phyloP scores from a whole-genome alignment of 495 filamentous ascomycete species.

The Parachaetomium inaequale region DNA sequence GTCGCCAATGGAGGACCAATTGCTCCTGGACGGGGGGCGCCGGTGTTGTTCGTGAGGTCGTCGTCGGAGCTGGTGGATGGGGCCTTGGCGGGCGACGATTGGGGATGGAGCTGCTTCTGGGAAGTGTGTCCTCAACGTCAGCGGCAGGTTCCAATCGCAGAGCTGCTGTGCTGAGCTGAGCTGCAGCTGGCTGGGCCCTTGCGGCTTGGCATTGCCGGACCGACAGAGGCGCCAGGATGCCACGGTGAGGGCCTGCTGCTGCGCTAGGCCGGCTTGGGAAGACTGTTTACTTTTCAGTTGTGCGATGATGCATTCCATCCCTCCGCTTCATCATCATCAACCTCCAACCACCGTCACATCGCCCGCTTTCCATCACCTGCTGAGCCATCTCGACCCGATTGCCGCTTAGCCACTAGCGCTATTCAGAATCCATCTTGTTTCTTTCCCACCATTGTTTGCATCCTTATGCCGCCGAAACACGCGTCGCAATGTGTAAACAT shows the following conservation, averaged over 20 bases:
- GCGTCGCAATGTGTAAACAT: slow-evolving; percentile 40
- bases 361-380: background rate
- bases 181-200: background rate
- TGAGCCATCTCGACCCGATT: background rate
- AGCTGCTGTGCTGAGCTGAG: background rate
- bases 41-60: slow-evolving; percentile 3
- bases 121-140: slow-evolving; percentile 24
- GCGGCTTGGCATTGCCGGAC: slow-evolving; percentile 15
- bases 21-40: slow-evolving; percentile 19
- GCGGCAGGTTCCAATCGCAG: background rate
- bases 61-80: slow-evolving; percentile 17
- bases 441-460: slow-evolving; percentile 7
- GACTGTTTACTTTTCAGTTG: slow-evolving; percentile 33
- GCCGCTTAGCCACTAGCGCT: background rate
- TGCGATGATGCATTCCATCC: slow-evolving; percentile 12
- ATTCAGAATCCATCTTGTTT: too few relatives aligned
- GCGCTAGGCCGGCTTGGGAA: slow-evolving; percentile 30
- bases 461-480: slow-evolving; percentile 31
- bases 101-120: slow-evolving; percentile 8
- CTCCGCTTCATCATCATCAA: background rate
- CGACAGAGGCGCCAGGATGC: background rate
- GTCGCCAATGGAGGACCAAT: slow-evolving; percentile 20
- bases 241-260: background rate
- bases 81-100: slow-evolving; percentile 6
- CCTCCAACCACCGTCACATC: background rate